Percentiles rank a stretch among this genome's conserved stretches.
Evolutionary conservation across 2,329 filamentous ascomycete genomes (phyloP).

Genomic region (Phoma herbarum): DNA sequence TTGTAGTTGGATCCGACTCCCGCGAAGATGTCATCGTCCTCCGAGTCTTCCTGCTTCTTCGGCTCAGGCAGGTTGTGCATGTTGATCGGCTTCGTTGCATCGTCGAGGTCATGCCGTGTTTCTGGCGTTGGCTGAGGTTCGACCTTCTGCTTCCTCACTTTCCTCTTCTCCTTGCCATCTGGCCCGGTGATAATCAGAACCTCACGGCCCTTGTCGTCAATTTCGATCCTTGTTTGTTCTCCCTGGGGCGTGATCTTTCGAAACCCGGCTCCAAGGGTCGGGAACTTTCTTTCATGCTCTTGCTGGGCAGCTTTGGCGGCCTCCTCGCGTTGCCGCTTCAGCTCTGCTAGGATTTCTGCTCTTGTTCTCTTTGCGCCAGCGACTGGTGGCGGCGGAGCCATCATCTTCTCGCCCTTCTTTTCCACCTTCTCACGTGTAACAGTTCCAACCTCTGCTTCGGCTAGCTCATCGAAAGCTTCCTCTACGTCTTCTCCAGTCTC

Average conservation of each 20-base stretch:
- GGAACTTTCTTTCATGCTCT: slow-evolving; percentile 51
- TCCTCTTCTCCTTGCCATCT: slow-evolving; percentile 69
- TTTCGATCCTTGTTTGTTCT: slow-evolving; percentile 64
- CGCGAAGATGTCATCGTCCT: slow-evolving; percentile 69
- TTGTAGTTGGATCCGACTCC: slow-evolving; percentile 68
- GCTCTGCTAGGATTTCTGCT: slow-evolving; percentile 67
- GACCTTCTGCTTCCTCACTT: slow-evolving; percentile 63
- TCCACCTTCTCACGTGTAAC: slow-evolving; percentile 66
- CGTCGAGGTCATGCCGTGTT: slow-evolving; percentile 56
- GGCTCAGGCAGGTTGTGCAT: slow-evolving; percentile 48
- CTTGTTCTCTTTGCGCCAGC: slow-evolving; percentile 63
- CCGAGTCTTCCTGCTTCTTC: slow-evolving; percentile 47
- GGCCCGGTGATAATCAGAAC: slow-evolving; percentile 67
- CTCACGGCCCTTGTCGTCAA: slow-evolving; percentile 64
- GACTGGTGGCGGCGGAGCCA: slow-evolving; percentile 49
- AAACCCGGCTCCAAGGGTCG: slow-evolving; percentile 64
- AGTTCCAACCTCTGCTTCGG: slow-evolving; percentile 73
- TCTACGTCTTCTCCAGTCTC: slow-evolving; percentile 50
- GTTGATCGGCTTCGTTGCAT: slow-evolving; percentile 56
- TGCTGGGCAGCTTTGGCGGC: slow-evolving; percentile 55
- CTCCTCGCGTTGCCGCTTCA: slow-evolving; percentile 64
- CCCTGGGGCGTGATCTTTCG: slow-evolving; percentile 61
- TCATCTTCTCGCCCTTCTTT: slow-evolving; percentile 63
- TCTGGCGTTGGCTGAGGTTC: slow-evolving; percentile 40
- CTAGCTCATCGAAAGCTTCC: slow-evolving; percentile 61